Evolutionary conservation across 176 grass and related monocot species (phyloP).

Genomic region (Oryza glaberrima): DNA sequence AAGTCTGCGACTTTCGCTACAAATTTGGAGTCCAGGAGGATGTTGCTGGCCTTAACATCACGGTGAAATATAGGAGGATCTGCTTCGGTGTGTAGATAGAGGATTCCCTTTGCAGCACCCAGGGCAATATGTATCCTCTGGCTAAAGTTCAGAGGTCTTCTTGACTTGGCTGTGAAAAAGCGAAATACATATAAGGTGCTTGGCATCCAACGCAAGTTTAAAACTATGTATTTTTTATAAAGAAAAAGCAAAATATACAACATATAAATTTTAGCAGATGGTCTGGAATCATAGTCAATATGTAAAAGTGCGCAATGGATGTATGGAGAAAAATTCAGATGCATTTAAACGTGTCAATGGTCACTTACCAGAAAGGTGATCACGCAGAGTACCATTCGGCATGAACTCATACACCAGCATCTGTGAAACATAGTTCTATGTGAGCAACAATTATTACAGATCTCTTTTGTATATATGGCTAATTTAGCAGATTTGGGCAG

Average conservation of each 20-base stretch:
- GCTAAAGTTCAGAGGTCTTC: constrained; percentile 62
- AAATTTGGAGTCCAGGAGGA: constrained; percentile 85
- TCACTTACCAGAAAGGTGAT: constrained; percentile 80
- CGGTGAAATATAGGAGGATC: constrained; percentile 95
- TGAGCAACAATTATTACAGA: constrained; percentile 31
- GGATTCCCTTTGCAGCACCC: constrained; percentile 84
- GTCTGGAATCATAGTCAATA: not conserved
- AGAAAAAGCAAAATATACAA: constrained; percentile 15
- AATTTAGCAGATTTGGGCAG: constrained; percentile 15
- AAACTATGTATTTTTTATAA: constrained; percentile 18
- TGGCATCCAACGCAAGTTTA: not conserved
- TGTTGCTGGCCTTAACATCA: constrained; percentile 97
- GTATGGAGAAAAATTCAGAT: not conserved
- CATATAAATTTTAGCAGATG: not conserved
- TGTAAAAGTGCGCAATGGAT: not conserved
- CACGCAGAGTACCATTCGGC: constrained; percentile 86
- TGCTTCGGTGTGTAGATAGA: constrained; percentile 93
- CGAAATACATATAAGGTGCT: constrained; percentile 16
- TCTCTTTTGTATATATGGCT: constrained; percentile 8
- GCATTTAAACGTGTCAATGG: not conserved
- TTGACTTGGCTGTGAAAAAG: constrained; percentile 53
- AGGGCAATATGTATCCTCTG: constrained; percentile 70
- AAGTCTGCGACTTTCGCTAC: constrained; percentile 94
- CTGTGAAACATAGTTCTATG: constrained; percentile 54
- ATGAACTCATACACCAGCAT: constrained; percentile 99